These are phyloP conservation scores for Acacia pycnantha DNA, from an alignment of 331 rosid species.

Conservation along the genomic window DNA sequence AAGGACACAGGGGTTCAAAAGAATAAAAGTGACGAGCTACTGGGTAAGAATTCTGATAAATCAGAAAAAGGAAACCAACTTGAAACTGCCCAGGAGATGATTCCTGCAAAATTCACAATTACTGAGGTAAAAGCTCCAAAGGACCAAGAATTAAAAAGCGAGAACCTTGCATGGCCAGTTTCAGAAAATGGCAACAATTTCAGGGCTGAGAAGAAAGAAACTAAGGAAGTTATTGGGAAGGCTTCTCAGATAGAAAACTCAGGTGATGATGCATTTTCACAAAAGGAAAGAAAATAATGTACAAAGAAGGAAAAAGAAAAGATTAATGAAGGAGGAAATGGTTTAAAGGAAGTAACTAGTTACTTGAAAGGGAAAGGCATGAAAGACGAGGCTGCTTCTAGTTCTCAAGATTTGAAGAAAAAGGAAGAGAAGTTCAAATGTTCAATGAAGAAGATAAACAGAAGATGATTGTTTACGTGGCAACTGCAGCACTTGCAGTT, in stretches of 20 bases:
- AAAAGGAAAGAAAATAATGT: conserved; percentile 25
- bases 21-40: not conserved
- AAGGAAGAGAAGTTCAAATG: conserved; percentile 31
- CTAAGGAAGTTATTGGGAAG: not conserved
- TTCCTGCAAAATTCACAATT: not conserved
- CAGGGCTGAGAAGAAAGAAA: conserved; percentile 11
- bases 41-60: not conserved
- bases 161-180: not conserved
- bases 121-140: not conserved
- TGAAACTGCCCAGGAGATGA: not conserved
- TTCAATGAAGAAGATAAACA: conserved; percentile 47
- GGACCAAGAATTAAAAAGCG: not conserved
- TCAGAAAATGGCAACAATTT: conserved; percentile 20
- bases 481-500: conserved; percentile 49
- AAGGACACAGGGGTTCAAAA: not conserved
- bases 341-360: not conserved
- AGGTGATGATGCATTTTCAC: not conserved
- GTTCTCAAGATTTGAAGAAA: conserved; percentile 33
- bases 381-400: conserved; percentile 29
- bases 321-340: not conserved
- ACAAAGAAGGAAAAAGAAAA: not conserved
- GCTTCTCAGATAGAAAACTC: conserved; percentile 13
- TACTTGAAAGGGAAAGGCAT: conserved; percentile 21
- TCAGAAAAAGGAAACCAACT: conserved; percentile 17
- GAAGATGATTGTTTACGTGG: conserved; percentile 36